Evolutionary conservation across 116 monocot species (phyloP), one percentile per base, ranked within the genome.

Genomic region (Thalassia testudinum): DNA sequence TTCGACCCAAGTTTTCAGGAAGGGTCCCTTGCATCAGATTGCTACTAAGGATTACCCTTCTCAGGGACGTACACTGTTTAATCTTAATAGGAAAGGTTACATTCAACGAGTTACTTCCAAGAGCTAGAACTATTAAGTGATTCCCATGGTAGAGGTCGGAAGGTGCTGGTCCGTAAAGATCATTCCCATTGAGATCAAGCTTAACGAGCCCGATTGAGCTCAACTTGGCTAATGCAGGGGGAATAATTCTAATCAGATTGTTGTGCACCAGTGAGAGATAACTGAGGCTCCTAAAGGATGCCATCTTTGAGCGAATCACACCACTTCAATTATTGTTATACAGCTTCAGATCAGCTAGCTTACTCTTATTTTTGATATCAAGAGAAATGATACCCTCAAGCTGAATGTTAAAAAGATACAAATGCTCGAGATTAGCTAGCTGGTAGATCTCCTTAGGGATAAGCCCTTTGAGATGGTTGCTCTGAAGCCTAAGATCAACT

Each of bases 151-250:
- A 34, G 30, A 34, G 55, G 26, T 28, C 83, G 83, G 26, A 88
- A 62, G 87, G 87, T 26, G 82, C 71, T 19, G 57, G 20, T n/a
- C 86, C 82, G 61, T 68, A 18, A 24, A 87, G 55, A 50, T 40
- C 13, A 50, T 87, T 87, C 20, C 73, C 67, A 12, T 67, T 78
- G 7, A 87, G 60, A 64, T 87, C 82, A 5, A 87, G 0, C 54
- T 37, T 44, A 34, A 63, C 52, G 58, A 87, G 72, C 37, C 81
- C 80, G 10, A 34, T 5, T 34, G 30, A 34, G 8, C 57, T 66
- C 27, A 24, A 57, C 47, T 53, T 66, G 1, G 82, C 82, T 34
- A 87, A 70, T 52, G 38, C 61, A 24, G 26, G 53, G 15, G 88
- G 83, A 48, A 88, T 20, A 47, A 59, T 64, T 6, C 88, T 79